Evolutionary conservation across 805 yeast species (phyloP).

Genomic region (Kluyveromyces aestuarii): DNA sequence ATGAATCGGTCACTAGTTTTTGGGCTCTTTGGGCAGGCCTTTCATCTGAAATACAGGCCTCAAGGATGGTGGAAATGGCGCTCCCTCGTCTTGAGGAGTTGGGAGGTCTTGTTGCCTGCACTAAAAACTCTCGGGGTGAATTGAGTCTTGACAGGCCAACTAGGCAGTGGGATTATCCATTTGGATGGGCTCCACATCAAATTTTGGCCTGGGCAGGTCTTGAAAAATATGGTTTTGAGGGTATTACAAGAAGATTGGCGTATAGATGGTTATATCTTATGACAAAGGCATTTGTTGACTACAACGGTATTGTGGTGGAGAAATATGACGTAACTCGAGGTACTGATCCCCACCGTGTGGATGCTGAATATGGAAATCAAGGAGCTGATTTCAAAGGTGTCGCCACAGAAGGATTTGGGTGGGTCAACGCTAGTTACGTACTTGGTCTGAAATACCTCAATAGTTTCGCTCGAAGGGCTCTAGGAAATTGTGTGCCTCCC

Average conservation of each 20-base stretch:
- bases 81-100: slow-evolving; percentile 66
- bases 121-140: slow-evolving; percentile 63
- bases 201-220: slow-evolving; percentile 89
- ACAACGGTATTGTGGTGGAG: slow-evolving; percentile 91
- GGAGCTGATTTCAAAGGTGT: slow-evolving; percentile 89
- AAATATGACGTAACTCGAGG: slow-evolving; percentile 84
- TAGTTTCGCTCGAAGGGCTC: slow-evolving; percentile 59
- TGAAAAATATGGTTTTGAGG: slow-evolving; percentile 55
- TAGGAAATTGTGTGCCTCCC: slow-evolving; percentile 75
- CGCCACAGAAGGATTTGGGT: slow-evolving; percentile 94
- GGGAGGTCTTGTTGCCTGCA: slow-evolving; percentile 87
- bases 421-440: slow-evolving; percentile 88
- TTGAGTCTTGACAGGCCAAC: slow-evolving; percentile 65
- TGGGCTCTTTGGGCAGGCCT: slow-evolving; percentile 88
- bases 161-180: slow-evolving; percentile 97
- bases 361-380: slow-evolving; percentile 95
- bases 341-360: slow-evolving; percentile 81
- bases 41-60: slow-evolving; percentile 63
- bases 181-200: slow-evolving; percentile 99
- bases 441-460: slow-evolving; percentile 63
- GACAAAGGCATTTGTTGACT: slow-evolving; percentile 84
- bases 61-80: slow-evolving; percentile 43
- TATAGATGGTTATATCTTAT: slow-evolving; percentile 87
- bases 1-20: slow-evolving; percentile 81
- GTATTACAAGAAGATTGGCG: slow-evolving; percentile 58